phyloP scores from a whole-genome alignment of 2,329 filamentous ascomycete species.

The Penicillium aurantiogriseum region DNA sequence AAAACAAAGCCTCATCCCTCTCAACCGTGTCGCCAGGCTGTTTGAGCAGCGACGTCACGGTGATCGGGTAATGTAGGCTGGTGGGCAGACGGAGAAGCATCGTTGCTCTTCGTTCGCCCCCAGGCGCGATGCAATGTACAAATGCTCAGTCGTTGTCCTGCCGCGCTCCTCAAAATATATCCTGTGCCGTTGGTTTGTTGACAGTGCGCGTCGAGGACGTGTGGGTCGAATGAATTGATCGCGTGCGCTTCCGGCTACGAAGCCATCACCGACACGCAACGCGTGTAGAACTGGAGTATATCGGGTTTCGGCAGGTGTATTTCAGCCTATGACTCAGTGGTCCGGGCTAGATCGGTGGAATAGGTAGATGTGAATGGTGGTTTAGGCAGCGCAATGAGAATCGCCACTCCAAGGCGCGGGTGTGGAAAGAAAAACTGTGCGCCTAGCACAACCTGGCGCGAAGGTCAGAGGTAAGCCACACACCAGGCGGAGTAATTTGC shows the following conservation, averaged over 20 bases:
- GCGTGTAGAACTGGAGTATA: constrained; percentile 10
- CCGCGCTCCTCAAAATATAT: background rate
- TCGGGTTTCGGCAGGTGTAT: background rate
- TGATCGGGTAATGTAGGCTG: constrained; percentile 86
- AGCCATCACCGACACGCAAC: constrained; percentile 26
- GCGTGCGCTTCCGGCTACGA: constrained; percentile 22
- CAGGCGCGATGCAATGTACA: constrained; percentile 11
- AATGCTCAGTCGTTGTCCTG: background rate
- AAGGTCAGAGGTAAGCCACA: constrained; percentile 4
- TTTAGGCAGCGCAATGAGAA: constrained; percentile 10
- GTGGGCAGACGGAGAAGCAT: constrained; percentile 51
- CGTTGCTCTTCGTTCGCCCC: constrained; percentile 19
- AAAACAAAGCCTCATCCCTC: constrained; percentile 74
- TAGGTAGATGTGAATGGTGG: background rate
- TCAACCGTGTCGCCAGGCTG: constrained; percentile 70
- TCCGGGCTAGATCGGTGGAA: background rate
- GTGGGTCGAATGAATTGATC: constrained; percentile 17
- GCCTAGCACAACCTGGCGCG: constrained; percentile 17
- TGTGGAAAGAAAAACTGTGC: constrained; percentile 11
- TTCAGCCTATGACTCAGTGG: background rate
- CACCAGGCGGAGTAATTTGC: constrained; percentile 2
- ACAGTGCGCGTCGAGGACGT: constrained; percentile 8
- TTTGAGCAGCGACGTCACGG: constrained; percentile 80
- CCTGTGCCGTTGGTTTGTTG: background rate
- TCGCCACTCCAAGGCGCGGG: constrained; percentile 20